Evolutionary conservation across 345 rosid species (phyloP).

Genomic region (Gossypium mustelinum): DNA sequence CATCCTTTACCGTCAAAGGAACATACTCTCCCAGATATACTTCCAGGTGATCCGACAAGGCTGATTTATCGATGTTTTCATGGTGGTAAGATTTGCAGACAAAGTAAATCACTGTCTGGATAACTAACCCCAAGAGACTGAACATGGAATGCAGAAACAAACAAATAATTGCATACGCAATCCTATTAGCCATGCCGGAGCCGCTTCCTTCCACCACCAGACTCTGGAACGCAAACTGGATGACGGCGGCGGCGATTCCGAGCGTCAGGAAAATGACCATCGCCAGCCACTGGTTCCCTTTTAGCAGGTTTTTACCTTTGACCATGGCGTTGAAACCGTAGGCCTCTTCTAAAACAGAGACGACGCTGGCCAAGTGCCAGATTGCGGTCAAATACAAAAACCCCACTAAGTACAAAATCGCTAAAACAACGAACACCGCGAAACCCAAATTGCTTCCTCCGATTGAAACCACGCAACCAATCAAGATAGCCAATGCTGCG

Average conservation of each 20-base stretch:
- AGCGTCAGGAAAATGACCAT: background rate
- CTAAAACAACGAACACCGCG: background rate
- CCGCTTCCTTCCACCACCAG: background rate
- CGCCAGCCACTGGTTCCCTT: background rate
- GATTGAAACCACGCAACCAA: background rate
- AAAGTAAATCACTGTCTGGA: background rate
- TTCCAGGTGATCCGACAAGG: conserved; percentile 20
- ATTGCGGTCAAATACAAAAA: background rate
- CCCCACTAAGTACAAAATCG: background rate
- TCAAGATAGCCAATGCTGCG: background rate
- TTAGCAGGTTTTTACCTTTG: background rate
- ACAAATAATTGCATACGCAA: background rate
- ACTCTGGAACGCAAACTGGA: background rate
- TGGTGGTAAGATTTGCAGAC: conserved; percentile 1
- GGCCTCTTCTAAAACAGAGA: background rate
- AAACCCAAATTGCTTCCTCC: background rate
- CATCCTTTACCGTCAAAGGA: conserved; percentile 44
- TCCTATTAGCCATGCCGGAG: background rate
- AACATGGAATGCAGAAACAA: background rate
- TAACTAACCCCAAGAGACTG: background rate
- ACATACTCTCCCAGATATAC: conserved; percentile 51
- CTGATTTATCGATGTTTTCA: background rate
- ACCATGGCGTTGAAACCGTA: conserved; percentile 1
- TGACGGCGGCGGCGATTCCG: background rate
- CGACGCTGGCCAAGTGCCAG: background rate